phyloP scores from a whole-genome alignment of 2,329 filamentous ascomycete genomes.

The Phaeosphaeriaceae sp. region DNA sequence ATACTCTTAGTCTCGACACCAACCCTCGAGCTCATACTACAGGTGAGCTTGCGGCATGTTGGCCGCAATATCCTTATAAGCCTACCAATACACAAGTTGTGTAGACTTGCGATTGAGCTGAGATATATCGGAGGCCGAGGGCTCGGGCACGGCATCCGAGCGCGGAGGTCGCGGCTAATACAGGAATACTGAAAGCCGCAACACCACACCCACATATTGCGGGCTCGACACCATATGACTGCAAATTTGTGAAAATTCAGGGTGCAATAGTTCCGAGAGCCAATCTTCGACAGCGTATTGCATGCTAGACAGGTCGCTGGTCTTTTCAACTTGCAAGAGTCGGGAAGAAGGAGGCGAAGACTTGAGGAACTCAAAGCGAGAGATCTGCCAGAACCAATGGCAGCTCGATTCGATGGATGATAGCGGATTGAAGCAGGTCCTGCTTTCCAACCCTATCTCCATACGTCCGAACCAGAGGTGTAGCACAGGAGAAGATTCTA shows the following conservation, averaged over 20 bases:
- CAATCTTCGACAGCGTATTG: no score
- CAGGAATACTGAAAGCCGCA: neutral
- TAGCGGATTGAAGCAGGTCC: neutral
- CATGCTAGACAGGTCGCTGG: no score
- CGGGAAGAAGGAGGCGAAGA: no score
- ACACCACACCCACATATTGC: neutral
- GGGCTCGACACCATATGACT: neutral
- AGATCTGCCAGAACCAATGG: no score
- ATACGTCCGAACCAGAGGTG: neutral
- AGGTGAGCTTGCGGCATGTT: neutral
- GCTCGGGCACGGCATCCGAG: neutral
- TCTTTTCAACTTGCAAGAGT: no score
- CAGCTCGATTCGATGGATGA: neutral
- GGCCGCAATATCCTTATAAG: no score
- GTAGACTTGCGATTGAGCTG: no score
- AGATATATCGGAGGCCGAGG: neutral
- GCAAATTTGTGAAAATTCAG: no score
- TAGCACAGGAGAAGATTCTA: neutral
- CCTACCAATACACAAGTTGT: no score
- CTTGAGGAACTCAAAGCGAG: no score
- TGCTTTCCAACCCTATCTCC: neutral
- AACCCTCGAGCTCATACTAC: neutral
- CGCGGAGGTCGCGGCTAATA: neutral
- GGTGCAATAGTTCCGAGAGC: no score
- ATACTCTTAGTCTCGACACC: constrained; percentile 6